Percentiles rank a stretch among this genome's conserved stretches.
Conservation (phyloP, 2,329 filamentous ascomycete species). For the Helminthosporium solani region DNA sequence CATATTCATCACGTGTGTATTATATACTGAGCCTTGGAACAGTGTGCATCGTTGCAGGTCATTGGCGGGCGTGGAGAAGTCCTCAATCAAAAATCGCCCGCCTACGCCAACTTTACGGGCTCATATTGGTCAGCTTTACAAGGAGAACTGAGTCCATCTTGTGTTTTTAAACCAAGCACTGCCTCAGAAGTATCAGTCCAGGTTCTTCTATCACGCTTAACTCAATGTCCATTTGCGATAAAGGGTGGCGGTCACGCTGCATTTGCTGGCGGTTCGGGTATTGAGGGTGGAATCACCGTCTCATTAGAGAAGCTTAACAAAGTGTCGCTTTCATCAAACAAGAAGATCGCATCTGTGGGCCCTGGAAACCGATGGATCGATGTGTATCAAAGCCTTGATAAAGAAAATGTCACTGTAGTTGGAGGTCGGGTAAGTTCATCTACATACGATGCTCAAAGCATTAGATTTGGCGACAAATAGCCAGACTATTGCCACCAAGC, state of each 20-base stretch:
- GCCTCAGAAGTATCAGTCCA: slow-evolving; percentile 19
- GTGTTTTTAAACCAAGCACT: slow-evolving; percentile 29
- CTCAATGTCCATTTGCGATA: slow-evolving; percentile 19
- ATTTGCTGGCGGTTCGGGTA: slow-evolving; percentile 31
- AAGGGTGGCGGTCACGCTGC: slow-evolving; percentile 12
- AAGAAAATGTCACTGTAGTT: slow-evolving; percentile 22
- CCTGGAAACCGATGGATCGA: slow-evolving; percentile 36
- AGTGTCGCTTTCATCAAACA: slow-evolving; percentile 17
- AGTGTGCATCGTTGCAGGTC: slow-evolving; percentile 20
- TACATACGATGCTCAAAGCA: neutral
- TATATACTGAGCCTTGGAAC: slow-evolving; percentile 16
- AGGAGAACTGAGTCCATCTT: slow-evolving; percentile 22
- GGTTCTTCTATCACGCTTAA: slow-evolving; percentile 24
- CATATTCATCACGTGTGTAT: neutral
- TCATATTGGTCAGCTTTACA: slow-evolving; percentile 31
- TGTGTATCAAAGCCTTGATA: slow-evolving; percentile 30
- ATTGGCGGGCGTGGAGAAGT: slow-evolving; percentile 23
- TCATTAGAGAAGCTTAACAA: slow-evolving; percentile 27
- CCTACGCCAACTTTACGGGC: slow-evolving; percentile 19
- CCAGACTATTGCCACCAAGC: neutral
- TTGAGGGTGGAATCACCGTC: slow-evolving; percentile 35
- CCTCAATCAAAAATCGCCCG: slow-evolving; percentile 11
- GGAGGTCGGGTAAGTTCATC: slow-evolving; percentile 26
- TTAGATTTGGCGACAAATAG: neutral
- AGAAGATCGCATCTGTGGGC: slow-evolving; percentile 25